Base-by-base conservation (phyloP, 805 yeast genomes). In the Deakozyma indianensis region DNA sequence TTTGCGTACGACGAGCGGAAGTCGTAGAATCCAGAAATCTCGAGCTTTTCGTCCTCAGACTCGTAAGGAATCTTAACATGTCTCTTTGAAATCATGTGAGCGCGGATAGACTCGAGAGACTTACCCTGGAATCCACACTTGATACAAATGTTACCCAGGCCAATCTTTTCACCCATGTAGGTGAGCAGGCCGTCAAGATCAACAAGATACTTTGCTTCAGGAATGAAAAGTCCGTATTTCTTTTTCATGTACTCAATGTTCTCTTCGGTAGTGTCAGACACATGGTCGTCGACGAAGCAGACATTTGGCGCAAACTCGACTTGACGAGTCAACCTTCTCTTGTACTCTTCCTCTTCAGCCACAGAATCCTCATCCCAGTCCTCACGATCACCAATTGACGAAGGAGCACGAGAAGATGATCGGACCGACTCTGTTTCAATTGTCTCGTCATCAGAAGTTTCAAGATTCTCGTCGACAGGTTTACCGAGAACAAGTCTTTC, bases 31-130 rank as follows among this genome's bases (percentile, higher is more conserved):
- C 77, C 80, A 0, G 87, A 74, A 41, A 90, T 70, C 56, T 80
- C 82, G 42, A 78, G 71, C 56, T 78, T 78, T 56, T 92, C 94
- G 47, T 80, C 80, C 45, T 77, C 80, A 0, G 77, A 63, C 55
- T 92, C 97, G 62, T 83, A 92, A 0, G 97, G 96, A 49, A 92
- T 72, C 57, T 77, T 75, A 66, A 90, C 82, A 62, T 92, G 99
- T 47, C 86, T 77, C 62, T 92, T 92, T 5, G 82, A 73, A 3
- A 70, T 55, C 83, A 86, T 80, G 62, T 92, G 99, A 40, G 85
- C 92, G 53, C 95, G 78, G 9, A 84, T 87, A 49, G 95, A 83
- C 56, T 84, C 94, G 24, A 90, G 58, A 45, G 78, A 76, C 50
- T 75, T 74, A n/a, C 97, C 97, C 61, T 83, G 82, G 59, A 79